Evolutionary conservation across 2,329 filamentous ascomycete genomes (phyloP).

Genomic region (Aspergillus pseudonomiae): DNA sequence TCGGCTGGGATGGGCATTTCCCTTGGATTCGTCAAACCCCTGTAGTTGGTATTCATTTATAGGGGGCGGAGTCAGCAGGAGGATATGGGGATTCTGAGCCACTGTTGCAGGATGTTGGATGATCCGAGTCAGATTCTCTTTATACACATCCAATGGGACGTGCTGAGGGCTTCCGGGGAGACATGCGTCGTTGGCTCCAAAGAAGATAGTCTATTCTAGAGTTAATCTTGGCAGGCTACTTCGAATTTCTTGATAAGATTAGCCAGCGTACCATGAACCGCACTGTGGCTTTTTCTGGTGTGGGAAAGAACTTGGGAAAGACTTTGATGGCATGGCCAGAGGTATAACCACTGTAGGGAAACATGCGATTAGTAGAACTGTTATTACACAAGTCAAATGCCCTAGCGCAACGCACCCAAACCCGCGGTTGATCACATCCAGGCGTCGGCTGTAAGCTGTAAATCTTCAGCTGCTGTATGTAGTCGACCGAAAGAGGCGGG

Average conservation of each 20-base stretch:
- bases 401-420: constrained; percentile 56
- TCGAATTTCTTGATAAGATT: background rate
- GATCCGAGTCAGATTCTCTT: constrained; percentile 71
- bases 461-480: constrained; percentile 14
- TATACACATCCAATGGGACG: constrained; percentile 75
- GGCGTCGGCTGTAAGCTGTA: constrained; percentile 71
- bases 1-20: constrained; percentile 54
- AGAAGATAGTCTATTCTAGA: constrained; percentile 67
- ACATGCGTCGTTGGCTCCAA: constrained; percentile 89
- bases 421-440: constrained; percentile 88
- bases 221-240: background rate
- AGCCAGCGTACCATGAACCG: constrained; percentile 45
- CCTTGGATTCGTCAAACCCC: constrained; percentile 51
- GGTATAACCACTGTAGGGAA: constrained; percentile 69
- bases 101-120: constrained; percentile 70
- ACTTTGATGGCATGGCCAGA: constrained; percentile 72
- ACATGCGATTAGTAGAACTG: constrained; percentile 15
- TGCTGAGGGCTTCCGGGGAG: constrained; percentile 71
- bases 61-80: constrained; percentile 78
- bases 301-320: constrained; percentile 71
- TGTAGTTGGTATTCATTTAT: constrained; percentile 73
- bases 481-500: background rate
- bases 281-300: constrained; percentile 57
- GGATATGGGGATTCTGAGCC: constrained; percentile 72
- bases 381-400: constrained; percentile 2